phyloP scores from a whole-genome alignment of 441 rosid genomes.

The Syzygium malaccense region DNA sequence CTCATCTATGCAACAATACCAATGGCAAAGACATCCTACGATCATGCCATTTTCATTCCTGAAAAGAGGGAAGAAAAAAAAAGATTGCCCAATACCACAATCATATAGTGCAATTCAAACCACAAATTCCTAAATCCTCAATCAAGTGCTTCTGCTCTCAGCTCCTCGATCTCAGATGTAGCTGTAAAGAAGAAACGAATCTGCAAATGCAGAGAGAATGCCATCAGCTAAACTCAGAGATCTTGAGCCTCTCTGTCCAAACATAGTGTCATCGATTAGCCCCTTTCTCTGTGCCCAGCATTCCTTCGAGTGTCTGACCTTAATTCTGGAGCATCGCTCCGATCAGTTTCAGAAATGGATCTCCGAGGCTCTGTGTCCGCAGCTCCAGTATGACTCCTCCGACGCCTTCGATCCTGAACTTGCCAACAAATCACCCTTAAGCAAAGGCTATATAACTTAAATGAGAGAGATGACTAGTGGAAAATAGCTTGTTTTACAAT shows the following conservation, averaged over 20 bases:
- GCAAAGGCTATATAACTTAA: not conserved
- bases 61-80: not conserved
- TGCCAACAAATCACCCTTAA: not conserved
- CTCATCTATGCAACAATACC: not conserved
- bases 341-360: conserved; percentile 39
- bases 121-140: not conserved
- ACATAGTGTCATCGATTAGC: not conserved
- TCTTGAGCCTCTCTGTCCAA: not conserved
- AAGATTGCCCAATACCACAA: not conserved
- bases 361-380: conserved; percentile 33
- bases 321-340: conserved; percentile 33
- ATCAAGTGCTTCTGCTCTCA: not conserved
- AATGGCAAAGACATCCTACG: not conserved
- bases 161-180: not conserved
- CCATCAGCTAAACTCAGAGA: not conserved
- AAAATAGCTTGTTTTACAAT: not conserved
- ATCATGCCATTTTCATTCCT: not conserved
- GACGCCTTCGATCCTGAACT: conserved; percentile 67
- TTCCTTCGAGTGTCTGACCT: conserved; percentile 19
- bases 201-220: not conserved
- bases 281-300: conserved; percentile 7
- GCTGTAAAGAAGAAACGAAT: not conserved
- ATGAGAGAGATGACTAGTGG: not conserved
- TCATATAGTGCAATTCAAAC: not conserved
- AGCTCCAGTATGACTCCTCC: conserved; percentile 44